Evolutionary conservation across 345 rosid genomes (phyloP), one percentile per base, ranked within the genome.

Genomic region (Rhodamnia argentea): DNA sequence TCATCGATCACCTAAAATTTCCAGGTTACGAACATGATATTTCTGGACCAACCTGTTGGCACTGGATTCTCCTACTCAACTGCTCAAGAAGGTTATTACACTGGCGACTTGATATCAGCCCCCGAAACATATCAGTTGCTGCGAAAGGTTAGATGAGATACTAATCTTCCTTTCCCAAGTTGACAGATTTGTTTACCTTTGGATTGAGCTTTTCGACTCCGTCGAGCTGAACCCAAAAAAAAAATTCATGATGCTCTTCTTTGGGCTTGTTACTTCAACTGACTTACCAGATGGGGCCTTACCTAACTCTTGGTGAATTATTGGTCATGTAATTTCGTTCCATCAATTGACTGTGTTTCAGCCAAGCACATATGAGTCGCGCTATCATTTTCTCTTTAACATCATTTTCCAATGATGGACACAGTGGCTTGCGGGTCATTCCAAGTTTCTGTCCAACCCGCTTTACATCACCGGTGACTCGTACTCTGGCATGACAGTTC

Each of bases 61-160:
- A 83, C 93, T 14, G 93, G 92, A 51, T 90, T 91, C 84, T 91
- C 90, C 0, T 91, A 89, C 62, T 87, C 93, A 11, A 92, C 83
- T 1, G 89, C 85, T 13, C 82, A 47, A 85, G 40, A 83, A 60
- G 89, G 84, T 1, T 87, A 88, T 42, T 5, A 84, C 6, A 15
- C 26, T 5, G 83, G 62, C 32, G 93, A 90, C 53, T 84, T 88
- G 15, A 26, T 40, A 18, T 60, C 85, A 20, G 83, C 87, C 8
- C 26, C 82, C 52, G 56, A 86, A 44, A 81, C 55, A 9, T 88
- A 83, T 57, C 40, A 82, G 26, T 91, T 91, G 50, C 27, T 91
- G 5, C 85, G 90, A 57, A 90, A 90, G 92, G 92, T 89, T 22
- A n/a, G 55, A 42, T 62, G 5, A 32, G 42, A 70, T 22, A 32